Evolutionary conservation across 148 eudicot genomes (phyloP), one percentile per base, ranked within the genome.

Genomic region (Rhododendron ovatum): DNA sequence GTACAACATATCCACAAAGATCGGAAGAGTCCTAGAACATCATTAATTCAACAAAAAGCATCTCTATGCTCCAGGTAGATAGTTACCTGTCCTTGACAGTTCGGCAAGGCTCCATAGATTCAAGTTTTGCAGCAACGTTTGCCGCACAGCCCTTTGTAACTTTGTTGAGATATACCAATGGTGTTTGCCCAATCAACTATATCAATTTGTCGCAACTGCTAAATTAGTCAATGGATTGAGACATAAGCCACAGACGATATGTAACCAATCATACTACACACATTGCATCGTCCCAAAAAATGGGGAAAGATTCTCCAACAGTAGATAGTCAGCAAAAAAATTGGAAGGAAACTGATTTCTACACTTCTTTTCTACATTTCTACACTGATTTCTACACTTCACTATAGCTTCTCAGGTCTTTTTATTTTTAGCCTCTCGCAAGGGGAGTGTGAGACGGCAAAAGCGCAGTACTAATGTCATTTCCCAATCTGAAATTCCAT

Each of bases 161-260:
- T 89, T 89, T 90, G 89, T 93, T 94, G 88, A 94, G 97, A 91
- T 93, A 94, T 76, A 94, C 83, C 97, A 94, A 91, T 75, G 97
- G 97, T 33, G 97, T 94, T 86, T 91, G 88, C 55, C 96, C 95
- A 86, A 94, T 93, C 90, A 94, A 89, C 97, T 94, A 89, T 69
- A 86, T 77, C 73, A 91, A 71, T 73, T 85, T 65, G 30, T 81
- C 75, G 85, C 75, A 39, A 82, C 69, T 85, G 76, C 67, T 47
- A 51, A 78, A 84, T 88, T 61, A 87, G 87, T 65, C 50, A 41
- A 35, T 24, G 50, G 3, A n/a, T 78, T 75, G 59, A 90, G 37
- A 69, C 78, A 82, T 63, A 71, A 86, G 84, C 53, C 85, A 50
- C 84, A 22, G 30, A 17, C 59, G 37, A 20, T 45, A 17, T 0